Evolutionary conservation across 2,329 filamentous ascomycete genomes (phyloP).

Genomic region (Pestalotiopsis sp.): DNA sequence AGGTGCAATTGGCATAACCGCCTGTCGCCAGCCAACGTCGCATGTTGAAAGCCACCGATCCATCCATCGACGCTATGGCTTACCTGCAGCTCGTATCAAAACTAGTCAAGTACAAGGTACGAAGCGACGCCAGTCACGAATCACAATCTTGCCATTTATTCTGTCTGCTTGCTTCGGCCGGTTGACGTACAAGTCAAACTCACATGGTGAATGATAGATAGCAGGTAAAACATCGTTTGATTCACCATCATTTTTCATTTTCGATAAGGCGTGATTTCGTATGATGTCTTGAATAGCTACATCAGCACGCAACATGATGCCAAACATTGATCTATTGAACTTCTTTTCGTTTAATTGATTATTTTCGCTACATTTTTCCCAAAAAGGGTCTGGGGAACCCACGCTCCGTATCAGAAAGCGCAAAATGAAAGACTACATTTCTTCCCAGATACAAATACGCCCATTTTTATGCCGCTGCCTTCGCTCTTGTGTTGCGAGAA

Average conservation of each 20-base stretch:
- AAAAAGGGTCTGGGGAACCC: not conserved
- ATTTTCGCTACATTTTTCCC: not conserved
- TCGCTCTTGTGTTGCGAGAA: not conserved
- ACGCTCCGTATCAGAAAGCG: not conserved
- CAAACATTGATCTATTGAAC: not conserved
- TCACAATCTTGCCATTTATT: not conserved
- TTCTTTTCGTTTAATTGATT: not conserved
- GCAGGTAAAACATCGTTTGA: not conserved
- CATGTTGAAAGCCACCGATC: not conserved
- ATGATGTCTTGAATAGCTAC: no score
- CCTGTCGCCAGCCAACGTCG: not conserved
- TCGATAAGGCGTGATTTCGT: not conserved
- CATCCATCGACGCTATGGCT: not conserved
- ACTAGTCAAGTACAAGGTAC: not conserved
- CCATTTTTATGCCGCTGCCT: not conserved
- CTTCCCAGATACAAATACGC: slow-evolving; percentile 2
- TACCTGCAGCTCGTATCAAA: not conserved
- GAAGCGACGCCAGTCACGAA: not conserved
- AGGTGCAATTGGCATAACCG: not conserved
- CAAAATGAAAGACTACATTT: slow-evolving; percentile 6
- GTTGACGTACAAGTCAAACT: no score
- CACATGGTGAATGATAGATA: no score
- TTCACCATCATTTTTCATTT: not conserved
- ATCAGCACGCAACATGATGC: not conserved
- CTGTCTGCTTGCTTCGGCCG: no score